Conservation (phyloP, 306 rosid species). For the Rosa rugosa region DNA sequence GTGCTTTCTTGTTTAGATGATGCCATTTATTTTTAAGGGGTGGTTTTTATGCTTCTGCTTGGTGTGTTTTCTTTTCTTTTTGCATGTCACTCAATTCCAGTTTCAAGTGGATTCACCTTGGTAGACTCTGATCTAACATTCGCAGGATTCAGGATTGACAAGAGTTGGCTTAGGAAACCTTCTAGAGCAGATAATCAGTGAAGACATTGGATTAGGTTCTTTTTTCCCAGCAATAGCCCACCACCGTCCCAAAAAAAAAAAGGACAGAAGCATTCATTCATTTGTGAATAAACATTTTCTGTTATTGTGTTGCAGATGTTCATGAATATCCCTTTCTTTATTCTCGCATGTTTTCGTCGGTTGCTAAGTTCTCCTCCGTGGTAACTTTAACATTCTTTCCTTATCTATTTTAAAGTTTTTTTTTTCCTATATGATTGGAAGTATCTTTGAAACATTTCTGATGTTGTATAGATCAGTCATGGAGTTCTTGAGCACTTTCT, state of each 20-base stretch:
- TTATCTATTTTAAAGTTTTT: not conserved
- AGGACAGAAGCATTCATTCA: conserved; percentile 7
- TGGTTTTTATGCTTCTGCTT: conserved; percentile 15
- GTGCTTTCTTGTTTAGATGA: conserved; percentile 15
- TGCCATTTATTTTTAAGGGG: conserved; percentile 2
- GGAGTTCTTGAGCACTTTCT: conserved; percentile 65
- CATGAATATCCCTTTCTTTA: conserved; percentile 75
- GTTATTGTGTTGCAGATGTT: conserved; percentile 56
- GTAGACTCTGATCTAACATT: conserved; percentile 16
- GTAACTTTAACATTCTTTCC: conserved; percentile 37
- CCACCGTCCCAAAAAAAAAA: not conserved
- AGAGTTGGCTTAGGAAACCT: conserved; percentile 47
- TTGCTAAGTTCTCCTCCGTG: conserved; percentile 84
- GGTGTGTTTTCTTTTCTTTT: conserved; percentile 21
- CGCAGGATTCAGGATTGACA: conserved; percentile 52
- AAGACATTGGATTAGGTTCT: conserved; percentile 65
- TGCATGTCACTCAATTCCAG: conserved; percentile 4
- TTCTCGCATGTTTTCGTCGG: conserved; percentile 80
- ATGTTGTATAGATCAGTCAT: conserved; percentile 56
- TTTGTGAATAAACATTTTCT: conserved; percentile 18
- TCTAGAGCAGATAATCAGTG: conserved; percentile 63
- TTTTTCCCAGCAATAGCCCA: conserved; percentile 2
- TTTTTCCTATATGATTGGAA: not conserved
- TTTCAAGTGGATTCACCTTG: conserved; percentile 11
- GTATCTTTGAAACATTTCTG: conserved; percentile 22